A percentile compares a stretch with the other conserved stretches of the same genome.
phyloP scores from a whole-genome alignment of 2,329 filamentous ascomycete genomes.

The Sarocladiaceae sp. region DNA sequence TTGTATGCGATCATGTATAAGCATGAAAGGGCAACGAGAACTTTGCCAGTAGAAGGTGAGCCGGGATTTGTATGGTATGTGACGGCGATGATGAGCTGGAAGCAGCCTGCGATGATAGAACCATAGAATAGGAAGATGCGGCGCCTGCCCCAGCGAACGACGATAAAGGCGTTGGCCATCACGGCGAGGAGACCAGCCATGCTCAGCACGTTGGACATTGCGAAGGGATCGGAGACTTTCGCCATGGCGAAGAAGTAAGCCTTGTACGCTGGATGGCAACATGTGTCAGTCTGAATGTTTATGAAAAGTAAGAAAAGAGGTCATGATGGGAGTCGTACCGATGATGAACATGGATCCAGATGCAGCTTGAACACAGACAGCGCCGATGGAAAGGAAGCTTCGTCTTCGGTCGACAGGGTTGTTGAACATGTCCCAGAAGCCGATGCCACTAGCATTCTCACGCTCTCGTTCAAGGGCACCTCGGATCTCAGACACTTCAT shows the following conservation, averaged over 20 bases:
- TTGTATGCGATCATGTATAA: slow-evolving; percentile 7
- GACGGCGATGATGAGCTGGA: slow-evolving; percentile 7
- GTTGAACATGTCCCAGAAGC: slow-evolving; percentile 7
- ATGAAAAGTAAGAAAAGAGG: neutral
- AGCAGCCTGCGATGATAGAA: neutral
- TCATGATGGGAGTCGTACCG: neutral
- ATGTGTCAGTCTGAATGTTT: neutral
- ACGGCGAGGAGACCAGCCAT: slow-evolving; percentile 3
- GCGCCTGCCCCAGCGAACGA: slow-evolving; percentile 4
- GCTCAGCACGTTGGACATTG: slow-evolving; percentile 7
- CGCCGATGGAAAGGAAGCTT: slow-evolving; percentile 5
- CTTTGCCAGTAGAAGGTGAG: slow-evolving; percentile 1
- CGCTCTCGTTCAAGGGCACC: neutral
- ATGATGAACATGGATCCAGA: slow-evolving; percentile 8
- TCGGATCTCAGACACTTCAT: slow-evolving; percentile 5
- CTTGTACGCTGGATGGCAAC: neutral
- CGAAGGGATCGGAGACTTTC: slow-evolving; percentile 4
- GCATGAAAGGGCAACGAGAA: slow-evolving; percentile 5
- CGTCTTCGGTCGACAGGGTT: slow-evolving; percentile 2
- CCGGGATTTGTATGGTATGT: neutral
- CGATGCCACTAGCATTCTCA: slow-evolving; percentile 2
- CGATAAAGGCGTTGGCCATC: slow-evolving; percentile 6
- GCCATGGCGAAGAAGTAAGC: slow-evolving; percentile 8
- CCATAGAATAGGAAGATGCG: slow-evolving; percentile 3
- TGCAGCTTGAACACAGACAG: slow-evolving; percentile 1